Conservation (phyloP, 2,329 filamentous ascomycete species). For the Alternaria consortialis region DNA sequence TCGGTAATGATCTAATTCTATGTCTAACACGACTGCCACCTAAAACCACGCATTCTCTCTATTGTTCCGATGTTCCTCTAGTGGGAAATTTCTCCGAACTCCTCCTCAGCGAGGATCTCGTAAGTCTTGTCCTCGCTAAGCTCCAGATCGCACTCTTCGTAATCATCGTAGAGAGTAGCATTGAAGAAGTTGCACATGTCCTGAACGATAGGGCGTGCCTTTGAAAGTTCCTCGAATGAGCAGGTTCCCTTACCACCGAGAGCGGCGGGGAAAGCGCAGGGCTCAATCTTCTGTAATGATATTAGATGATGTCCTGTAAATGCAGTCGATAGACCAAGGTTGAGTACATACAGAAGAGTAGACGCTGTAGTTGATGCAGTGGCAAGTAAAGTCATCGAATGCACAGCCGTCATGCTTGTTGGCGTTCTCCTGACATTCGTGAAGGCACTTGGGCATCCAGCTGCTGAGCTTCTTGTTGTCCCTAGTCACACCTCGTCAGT, state of each 20-base stretch:
- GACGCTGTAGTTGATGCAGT: slow-evolving; percentile 30
- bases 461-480: slow-evolving; percentile 25
- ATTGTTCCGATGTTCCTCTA: neutral
- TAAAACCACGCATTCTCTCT: neutral
- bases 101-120: slow-evolving; percentile 21
- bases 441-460: slow-evolving; percentile 24
- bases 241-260: slow-evolving; percentile 23
- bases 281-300: slow-evolving; percentile 25
- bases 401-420: slow-evolving; percentile 33
- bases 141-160: slow-evolving; percentile 19
- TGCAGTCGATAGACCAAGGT: no score
- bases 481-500: neutral
- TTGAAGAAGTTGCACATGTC: slow-evolving; percentile 41
- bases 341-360: slow-evolving; percentile 30
- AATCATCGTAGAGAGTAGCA: slow-evolving; percentile 32
- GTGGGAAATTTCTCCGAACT: slow-evolving; percentile 8
- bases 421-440: slow-evolving; percentile 28
- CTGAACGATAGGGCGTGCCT: slow-evolving; percentile 28
- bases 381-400: slow-evolving; percentile 33
- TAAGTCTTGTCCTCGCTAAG: slow-evolving; percentile 32
- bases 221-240: slow-evolving; percentile 18
- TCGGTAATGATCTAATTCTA: neutral
- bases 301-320: neutral
- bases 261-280: slow-evolving; percentile 25
- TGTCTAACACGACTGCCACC: neutral